Evolutionary conservation across 306 rosid species (phyloP), one percentile per base, ranked within the genome.

Genomic region (Fragaria ananassa): DNA sequence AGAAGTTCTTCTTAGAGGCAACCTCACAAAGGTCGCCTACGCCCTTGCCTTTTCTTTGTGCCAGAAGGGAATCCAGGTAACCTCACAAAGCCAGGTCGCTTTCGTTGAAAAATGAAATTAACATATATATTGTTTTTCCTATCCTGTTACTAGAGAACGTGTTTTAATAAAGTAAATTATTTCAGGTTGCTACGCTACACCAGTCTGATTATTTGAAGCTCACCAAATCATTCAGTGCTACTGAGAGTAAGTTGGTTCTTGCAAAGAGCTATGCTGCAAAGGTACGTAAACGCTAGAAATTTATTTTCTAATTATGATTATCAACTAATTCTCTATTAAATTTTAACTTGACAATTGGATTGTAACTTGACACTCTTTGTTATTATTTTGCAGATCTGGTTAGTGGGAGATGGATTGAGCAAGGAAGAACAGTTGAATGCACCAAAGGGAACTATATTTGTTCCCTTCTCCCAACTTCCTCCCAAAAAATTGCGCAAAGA

Each of bases 381-480:
- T 2, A 11, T 4, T 60, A 60, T 27, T 60, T 60, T 31, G 70
- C 60, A 89, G 95, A 76, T 86, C 71, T 89, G 97, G 98, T 60
- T 94, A 70, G 85, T 91, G 31, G 98, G 94, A 74, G 91, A 88
- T 27, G 83, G 88, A 64, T 14, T 81, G 46, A 71, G 71, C 0
- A 82, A 85, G 11, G 82, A 76, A 31, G 94, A 94, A 82, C 98
- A 94, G 3, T 10, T 67, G n/a, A 86, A 75, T 49, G 96, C 94
- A 62, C 85, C 88, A 71, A 87, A 89, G 84, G 93, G 94, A 84
- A 76, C 97, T 27, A 18, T 88, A 68, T 90, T 91, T 71, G 73
- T 92, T 68, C 97, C 98, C 7, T 84, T 84, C 71, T 85, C 96
- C 3, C 97, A 86, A 50, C 81, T 91, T 68, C 95, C 97, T 70